A percentile compares a stretch with the other conserved stretches of the same genome.
Conservation (phyloP, 2,329 filamentous ascomycete genomes). For the Elsinoe ampelina region DNA sequence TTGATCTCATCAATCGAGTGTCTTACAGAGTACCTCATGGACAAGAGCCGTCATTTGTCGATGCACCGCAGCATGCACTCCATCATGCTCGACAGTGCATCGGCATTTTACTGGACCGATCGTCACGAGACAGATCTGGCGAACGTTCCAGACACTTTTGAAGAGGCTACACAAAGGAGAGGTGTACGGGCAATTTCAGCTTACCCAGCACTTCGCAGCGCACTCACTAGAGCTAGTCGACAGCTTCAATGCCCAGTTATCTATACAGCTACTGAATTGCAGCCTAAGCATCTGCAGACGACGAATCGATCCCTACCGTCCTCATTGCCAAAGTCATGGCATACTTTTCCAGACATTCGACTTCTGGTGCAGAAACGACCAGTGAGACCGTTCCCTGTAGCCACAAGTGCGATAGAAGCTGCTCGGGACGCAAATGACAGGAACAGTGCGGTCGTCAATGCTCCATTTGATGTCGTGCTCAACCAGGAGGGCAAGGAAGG, state of each 20-base stretch:
- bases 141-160: conserved; percentile 3
- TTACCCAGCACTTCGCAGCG: neutral
- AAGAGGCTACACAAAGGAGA: neutral
- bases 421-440: conserved; percentile 5
- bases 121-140: conserved; percentile 32
- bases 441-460: neutral
- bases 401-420: neutral
- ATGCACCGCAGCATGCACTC: conserved; percentile 38
- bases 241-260: neutral
- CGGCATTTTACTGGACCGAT: conserved; percentile 48
- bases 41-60: conserved; percentile 36
- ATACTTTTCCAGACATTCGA: conserved; percentile 5
- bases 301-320: neutral
- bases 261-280: conserved; percentile 3
- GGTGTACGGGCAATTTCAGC: neutral
- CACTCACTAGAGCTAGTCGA: neutral
- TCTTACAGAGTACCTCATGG: conserved; percentile 44
- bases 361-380: neutral
- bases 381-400: conserved; percentile 1
- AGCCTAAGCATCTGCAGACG: neutral
- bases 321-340: neutral
- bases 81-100: conserved; percentile 47
- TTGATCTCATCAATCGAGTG: conserved; percentile 41
- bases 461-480: neutral
- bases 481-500: neutral